Conservation (phyloP, 139 green algal genomes). For the Chlorella sp. region DNA sequence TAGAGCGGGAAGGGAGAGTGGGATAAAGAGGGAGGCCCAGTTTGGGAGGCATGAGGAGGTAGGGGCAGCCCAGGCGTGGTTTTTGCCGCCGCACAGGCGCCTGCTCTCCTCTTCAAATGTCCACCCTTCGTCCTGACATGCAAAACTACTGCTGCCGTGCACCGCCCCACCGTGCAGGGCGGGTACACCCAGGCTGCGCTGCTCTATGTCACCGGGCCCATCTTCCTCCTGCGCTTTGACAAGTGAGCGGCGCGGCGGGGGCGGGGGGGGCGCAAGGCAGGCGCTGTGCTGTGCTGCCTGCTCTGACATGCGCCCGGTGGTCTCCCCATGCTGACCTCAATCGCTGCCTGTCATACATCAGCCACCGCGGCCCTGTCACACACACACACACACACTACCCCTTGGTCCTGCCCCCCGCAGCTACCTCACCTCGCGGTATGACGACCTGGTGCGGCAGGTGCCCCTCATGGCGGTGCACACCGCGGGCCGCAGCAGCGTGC, state of each 20-base stretch:
- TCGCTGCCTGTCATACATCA: background rate
- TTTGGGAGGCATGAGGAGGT: background rate
- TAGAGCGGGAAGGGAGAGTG: too few species aligned
- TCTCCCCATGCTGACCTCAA: background rate
- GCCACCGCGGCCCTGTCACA: too few species aligned
- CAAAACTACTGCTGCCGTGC: background rate
- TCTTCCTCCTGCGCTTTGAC: conserved; percentile 74
- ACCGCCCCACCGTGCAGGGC: conserved; percentile 51
- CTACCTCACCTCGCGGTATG: conserved; percentile 54
- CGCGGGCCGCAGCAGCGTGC: conserved; percentile 41
- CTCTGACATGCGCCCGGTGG: too few species aligned
- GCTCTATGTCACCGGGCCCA: conserved; percentile 64
- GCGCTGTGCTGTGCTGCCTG: background rate
- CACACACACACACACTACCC: background rate
- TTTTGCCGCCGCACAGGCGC: too few species aligned
- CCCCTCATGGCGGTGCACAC: conserved; percentile 58
- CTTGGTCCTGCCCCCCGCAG: background rate
- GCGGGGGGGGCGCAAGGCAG: too few species aligned
- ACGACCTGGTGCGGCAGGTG: conserved; percentile 56
- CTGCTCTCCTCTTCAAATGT: background rate
- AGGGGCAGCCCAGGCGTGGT: background rate
- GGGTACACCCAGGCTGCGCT: conserved; percentile 60
- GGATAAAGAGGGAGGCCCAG: background rate
- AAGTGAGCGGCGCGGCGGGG: conserved; percentile 34
- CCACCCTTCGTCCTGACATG: background rate